These are phyloP conservation scores for Triticum timopheevii DNA, from an alignment of 176 grass and related monocot genomes.

Conservation along the genomic window DNA sequence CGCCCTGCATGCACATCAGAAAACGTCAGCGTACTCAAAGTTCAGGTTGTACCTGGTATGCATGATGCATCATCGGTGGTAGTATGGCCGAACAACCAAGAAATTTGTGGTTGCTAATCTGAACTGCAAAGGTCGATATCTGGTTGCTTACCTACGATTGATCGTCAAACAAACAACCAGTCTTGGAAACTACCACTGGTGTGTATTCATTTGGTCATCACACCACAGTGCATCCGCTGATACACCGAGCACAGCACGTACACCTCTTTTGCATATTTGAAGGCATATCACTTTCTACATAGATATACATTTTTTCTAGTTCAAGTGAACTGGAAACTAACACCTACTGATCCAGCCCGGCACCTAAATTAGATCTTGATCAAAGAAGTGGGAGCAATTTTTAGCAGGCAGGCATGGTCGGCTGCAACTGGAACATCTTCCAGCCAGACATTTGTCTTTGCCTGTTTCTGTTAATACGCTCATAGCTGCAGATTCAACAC, in stretches of 20 bases:
- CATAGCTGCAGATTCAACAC: too few relatives aligned
- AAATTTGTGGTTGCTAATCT: too few relatives aligned
- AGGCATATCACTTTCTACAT: not conserved
- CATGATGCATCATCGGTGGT: too few relatives aligned
- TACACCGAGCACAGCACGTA: not conserved
- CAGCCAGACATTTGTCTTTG: not conserved
- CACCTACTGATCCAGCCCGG: not conserved
- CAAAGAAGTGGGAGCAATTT: not conserved
- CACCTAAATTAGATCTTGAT: not conserved
- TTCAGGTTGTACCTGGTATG: too few relatives aligned
- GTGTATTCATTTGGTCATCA: not conserved
- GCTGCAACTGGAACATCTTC: not conserved
- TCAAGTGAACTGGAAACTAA: not conserved
- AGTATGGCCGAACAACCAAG: too few relatives aligned
- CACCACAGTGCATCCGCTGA: not conserved
- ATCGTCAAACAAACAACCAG: not conserved
- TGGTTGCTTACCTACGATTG: too few relatives aligned
- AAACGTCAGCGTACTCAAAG: not conserved
- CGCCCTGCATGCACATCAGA: not conserved
- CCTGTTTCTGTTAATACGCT: too few relatives aligned
- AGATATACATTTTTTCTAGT: not conserved
- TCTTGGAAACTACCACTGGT: not conserved
- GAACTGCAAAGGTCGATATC: too few relatives aligned
- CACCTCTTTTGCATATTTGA: not conserved
- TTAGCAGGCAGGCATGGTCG: not conserved